phyloP scores from a whole-genome alignment of 495 filamentous ascomycete species.

The Geoglossum glabrum region DNA sequence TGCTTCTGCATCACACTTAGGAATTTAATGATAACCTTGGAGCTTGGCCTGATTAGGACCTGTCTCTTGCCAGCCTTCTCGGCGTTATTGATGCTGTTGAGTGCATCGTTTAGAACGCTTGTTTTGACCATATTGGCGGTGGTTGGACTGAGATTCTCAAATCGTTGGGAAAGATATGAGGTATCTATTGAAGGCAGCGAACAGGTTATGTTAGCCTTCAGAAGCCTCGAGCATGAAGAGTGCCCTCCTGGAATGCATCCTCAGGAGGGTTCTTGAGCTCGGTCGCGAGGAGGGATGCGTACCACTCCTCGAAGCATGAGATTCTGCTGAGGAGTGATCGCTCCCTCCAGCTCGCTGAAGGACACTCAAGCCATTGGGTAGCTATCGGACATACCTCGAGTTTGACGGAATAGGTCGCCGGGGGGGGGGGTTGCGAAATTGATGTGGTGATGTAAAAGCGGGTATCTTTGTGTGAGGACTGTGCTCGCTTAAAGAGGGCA shows the following conservation, averaged over 20 bases:
- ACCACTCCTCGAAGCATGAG: slow-evolving; percentile 25
- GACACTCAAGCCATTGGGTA: slow-evolving; percentile 10
- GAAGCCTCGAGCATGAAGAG: slow-evolving; percentile 80
- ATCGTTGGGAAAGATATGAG: slow-evolving; percentile 46
- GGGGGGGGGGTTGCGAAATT: background rate
- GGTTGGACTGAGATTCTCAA: slow-evolving; percentile 59
- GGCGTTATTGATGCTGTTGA: slow-evolving; percentile 99
- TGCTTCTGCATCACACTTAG: slow-evolving; percentile 95
- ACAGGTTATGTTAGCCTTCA: slow-evolving; percentile 50
- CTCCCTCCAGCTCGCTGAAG: slow-evolving; percentile 16
- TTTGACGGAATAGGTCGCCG: slow-evolving; percentile 4
- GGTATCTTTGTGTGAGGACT: background rate
- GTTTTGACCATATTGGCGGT: slow-evolving; percentile 91
- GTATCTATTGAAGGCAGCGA: slow-evolving; percentile 37
- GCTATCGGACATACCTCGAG: slow-evolving; percentile 14
- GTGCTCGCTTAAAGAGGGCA: background rate
- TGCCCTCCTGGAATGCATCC: slow-evolving; percentile 41
- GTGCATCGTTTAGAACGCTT: slow-evolving; percentile 95
- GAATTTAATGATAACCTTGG: slow-evolving; percentile 99
- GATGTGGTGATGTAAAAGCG: slow-evolving; percentile 2
- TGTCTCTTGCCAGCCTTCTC: slow-evolving; percentile 98
- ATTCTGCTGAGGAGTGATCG: slow-evolving; percentile 9
- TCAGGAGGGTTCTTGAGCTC: slow-evolving; percentile 83
- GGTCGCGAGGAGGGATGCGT: slow-evolving; percentile 52
- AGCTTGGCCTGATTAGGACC: slow-evolving; percentile 85